Evolutionary conservation across 306 rosid genomes (phyloP), one percentile per base, ranked within the genome.

Genomic region (Vigna nakashimae): DNA sequence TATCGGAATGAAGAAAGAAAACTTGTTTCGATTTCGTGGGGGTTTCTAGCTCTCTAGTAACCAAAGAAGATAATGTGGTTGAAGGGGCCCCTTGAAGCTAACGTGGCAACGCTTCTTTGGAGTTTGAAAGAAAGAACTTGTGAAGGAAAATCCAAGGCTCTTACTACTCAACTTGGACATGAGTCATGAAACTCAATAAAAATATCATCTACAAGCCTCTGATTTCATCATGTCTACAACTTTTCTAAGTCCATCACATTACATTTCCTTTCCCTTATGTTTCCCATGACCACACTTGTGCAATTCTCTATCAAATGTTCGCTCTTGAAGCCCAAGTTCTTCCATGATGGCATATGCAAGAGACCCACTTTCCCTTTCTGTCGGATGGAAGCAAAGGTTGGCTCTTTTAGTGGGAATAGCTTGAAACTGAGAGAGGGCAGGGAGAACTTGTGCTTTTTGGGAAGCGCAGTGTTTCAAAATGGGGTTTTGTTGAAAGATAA

Each of bases 231-330:
- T 82, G 81, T 69, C 63, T 62, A 62, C 65, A 60, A 59, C 11
- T 42, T 56, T 67, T 59, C 58, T 1, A 2, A 78, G 17, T 34
- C 71, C 79, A 60, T 24, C 69, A 30, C n/a, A 26, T 30, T 83
- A 72, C 72, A 69, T 69, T 84, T 36, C 77, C 36, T 16, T 60
- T 42, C 46, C 43, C 10, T 22, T 24, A 45, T 59, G 51, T 80
- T 79, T 78, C 74, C 89, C 79, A 90, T 88, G 97, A 78, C 82
- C 71, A 74, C 82, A 13, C 73, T 79, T 32, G 46, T 86, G 30
- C 91, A 87, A 66, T 58, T 85, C 84, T 82, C 89, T 62, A 20
- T 78, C 52, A 88, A 86, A 57, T 74, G 88, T 74, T 77, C 89
- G 46, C 30, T 83, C 75, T 91, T 77, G 56, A 83, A 85, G 69